phyloP scores from a whole-genome alignment of 2,329 filamentous ascomycete genomes.

The Byssochlamys sp. region DNA sequence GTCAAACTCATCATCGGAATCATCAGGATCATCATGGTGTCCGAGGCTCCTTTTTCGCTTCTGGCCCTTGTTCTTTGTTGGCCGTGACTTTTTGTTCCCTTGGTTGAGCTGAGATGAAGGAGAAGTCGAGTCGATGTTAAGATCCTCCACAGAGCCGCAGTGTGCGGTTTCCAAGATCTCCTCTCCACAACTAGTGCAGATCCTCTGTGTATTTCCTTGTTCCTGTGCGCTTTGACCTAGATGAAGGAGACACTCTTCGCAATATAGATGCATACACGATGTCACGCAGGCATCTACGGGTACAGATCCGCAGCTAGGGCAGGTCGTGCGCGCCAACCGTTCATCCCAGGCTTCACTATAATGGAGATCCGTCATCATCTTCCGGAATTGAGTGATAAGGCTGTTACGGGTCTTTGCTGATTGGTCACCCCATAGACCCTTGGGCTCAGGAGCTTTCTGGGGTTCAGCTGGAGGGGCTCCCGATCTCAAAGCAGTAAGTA shows the following conservation, averaged over 20 bases:
- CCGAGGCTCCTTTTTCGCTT: slow-evolving; percentile 1
- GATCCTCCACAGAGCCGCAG: not conserved
- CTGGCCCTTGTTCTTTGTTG: slow-evolving; percentile 1
- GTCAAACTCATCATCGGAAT: slow-evolving; percentile 15
- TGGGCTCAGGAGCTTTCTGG: not conserved
- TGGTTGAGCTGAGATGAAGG: not conserved
- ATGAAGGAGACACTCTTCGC: slow-evolving; percentile 36
- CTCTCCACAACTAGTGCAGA: slow-evolving; percentile 8
- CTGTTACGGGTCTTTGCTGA: not conserved
- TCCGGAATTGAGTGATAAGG: slow-evolving; percentile 29
- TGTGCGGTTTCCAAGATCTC: slow-evolving; percentile 6
- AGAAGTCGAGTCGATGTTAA: not conserved
- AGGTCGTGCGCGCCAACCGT: slow-evolving; percentile 25
- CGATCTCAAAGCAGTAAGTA: slow-evolving; percentile 18
- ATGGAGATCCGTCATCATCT: slow-evolving; percentile 30
- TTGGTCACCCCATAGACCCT: not conserved
- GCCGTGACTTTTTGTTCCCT: slow-evolving; percentile 1
- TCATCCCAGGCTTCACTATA: slow-evolving; percentile 25
- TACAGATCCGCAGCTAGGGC: slow-evolving; percentile 33
- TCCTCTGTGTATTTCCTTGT: slow-evolving; percentile 20
- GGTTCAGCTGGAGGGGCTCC: not conserved
- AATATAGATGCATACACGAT: slow-evolving; percentile 49
- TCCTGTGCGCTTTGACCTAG: slow-evolving; percentile 4
- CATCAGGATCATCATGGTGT: slow-evolving; percentile 9
- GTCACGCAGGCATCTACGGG: slow-evolving; percentile 38